These are phyloP conservation scores for Scolecobasidium constrictum DNA, from an alignment of 2,329 filamentous ascomycete species.

Conservation along the genomic window DNA sequence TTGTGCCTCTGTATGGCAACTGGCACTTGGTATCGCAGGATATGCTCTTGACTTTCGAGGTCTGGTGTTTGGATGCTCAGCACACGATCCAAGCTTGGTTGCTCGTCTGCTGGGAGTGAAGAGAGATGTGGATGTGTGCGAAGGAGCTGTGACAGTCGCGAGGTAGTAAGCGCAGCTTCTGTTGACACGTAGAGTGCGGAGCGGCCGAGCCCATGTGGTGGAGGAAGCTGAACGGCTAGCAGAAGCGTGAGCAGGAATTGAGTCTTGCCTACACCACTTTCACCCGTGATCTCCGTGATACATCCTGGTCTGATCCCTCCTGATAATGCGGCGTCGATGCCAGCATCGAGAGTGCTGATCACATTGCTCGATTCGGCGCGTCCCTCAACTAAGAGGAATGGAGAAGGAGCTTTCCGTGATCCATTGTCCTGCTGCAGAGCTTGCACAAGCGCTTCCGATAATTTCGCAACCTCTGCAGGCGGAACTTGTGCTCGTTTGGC, in stretches of 20 bases:
- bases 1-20: slow-evolving; percentile 66
- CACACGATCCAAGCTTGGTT: slow-evolving; percentile 63
- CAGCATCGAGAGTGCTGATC: slow-evolving; percentile 75
- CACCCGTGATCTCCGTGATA: slow-evolving; percentile 82
- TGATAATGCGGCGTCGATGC: slow-evolving; percentile 58
- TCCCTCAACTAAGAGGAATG: slow-evolving; percentile 28
- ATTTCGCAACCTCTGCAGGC: slow-evolving; percentile 64
- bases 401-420: neutral
- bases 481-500: slow-evolving; percentile 78
- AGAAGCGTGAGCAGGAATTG: slow-evolving; percentile 82
- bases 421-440: slow-evolving; percentile 45
- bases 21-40: slow-evolving; percentile 84
- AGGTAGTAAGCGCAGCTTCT: slow-evolving; percentile 74
- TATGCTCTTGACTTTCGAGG: slow-evolving; percentile 90
- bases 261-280: slow-evolving; percentile 90
- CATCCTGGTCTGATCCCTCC: slow-evolving; percentile 74
- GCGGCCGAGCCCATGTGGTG: slow-evolving; percentile 58
- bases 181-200: slow-evolving; percentile 90
- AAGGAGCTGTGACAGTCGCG: slow-evolving; percentile 71
- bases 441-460: slow-evolving; percentile 55
- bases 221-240: slow-evolving; percentile 70
- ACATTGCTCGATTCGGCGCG: too few species aligned
- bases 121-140: slow-evolving; percentile 51
- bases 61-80: slow-evolving; percentile 77
- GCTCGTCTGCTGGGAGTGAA: slow-evolving; percentile 25